Conservation (phyloP, 2,329 filamentous ascomycete genomes). For the Claviceps humidiphila region DNA sequence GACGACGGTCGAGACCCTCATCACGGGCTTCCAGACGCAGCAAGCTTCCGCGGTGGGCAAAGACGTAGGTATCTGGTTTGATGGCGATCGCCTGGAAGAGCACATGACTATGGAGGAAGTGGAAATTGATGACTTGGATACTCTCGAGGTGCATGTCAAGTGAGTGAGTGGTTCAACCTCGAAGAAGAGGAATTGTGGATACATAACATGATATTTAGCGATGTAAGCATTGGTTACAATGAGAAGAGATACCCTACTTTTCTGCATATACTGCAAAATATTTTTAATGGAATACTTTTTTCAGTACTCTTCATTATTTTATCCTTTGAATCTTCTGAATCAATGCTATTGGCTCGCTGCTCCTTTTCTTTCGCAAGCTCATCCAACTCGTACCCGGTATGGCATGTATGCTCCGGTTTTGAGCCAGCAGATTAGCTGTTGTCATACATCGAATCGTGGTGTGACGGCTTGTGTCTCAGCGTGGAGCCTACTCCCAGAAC, state of each 20-base stretch:
- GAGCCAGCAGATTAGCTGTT: too few relatives aligned
- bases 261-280: background rate
- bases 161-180: background rate
- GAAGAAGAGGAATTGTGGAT: background rate
- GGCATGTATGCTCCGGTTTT: too few relatives aligned
- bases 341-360: too few relatives aligned
- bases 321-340: too few relatives aligned
- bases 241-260: background rate
- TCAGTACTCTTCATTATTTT: background rate
- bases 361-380: background rate
- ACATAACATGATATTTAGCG: background rate
- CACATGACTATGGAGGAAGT: conserved; percentile 47
- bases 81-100: conserved; percentile 58
- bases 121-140: conserved; percentile 63
- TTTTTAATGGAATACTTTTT: background rate
- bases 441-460: too few relatives aligned
- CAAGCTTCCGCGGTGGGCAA: conserved; percentile 36
- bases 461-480: too few relatives aligned
- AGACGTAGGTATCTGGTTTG: conserved; percentile 53
- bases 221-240: background rate
- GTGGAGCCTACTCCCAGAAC: too few relatives aligned
- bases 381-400: too few relatives aligned
- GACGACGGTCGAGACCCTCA: conserved; percentile 49
- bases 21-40: conserved; percentile 45
- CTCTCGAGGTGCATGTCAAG: conserved; percentile 56